Conservation (phyloP, 495 filamentous ascomycete species). For the Daldinia loculata region DNA sequence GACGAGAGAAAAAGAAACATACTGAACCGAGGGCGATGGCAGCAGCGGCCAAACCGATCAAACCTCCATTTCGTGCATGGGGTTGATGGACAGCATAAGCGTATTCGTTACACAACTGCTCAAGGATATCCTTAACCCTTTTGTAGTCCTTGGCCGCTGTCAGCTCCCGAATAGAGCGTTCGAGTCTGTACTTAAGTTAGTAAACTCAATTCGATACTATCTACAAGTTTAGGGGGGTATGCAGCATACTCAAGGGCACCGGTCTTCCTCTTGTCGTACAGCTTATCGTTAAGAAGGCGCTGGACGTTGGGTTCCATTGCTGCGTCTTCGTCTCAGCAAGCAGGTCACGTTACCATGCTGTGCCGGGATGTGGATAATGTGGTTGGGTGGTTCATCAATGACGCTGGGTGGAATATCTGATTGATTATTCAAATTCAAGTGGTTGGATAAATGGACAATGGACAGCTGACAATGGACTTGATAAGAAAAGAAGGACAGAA, state of each 20-base stretch:
- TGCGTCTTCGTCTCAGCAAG: conserved; percentile 23
- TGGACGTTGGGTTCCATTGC: conserved; percentile 89
- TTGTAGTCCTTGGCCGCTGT: conserved; percentile 78
- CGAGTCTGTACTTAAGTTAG: conserved; percentile 70
- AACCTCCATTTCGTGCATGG: conserved; percentile 93
- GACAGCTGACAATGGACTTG: neutral
- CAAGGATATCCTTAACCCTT: conserved; percentile 82
- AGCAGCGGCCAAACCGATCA: conserved; percentile 95
- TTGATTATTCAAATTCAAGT: neutral
- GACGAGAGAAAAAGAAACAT: conserved; percentile 46
- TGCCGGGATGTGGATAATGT: neutral
- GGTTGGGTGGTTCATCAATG: conserved; percentile 1
- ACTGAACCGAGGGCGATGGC: conserved; percentile 95
- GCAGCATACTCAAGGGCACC: conserved; percentile 91
- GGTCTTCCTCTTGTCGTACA: conserved; percentile 96
- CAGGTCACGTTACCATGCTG: conserved; percentile 29
- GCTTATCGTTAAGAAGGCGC: conserved; percentile 93
- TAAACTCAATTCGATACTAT: conserved; percentile 26
- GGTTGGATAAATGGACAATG: neutral
- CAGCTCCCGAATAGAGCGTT: conserved; percentile 88
- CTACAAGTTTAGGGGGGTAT: neutral
- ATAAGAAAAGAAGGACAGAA: neutral
- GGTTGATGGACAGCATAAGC: conserved; percentile 98
- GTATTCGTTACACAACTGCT: conserved; percentile 97
- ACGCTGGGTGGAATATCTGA: neutral